Evolutionary conservation across 1,284 basidiomycete species (phyloP).

Genomic region (Erythrobasidium hasegawianum): DNA sequence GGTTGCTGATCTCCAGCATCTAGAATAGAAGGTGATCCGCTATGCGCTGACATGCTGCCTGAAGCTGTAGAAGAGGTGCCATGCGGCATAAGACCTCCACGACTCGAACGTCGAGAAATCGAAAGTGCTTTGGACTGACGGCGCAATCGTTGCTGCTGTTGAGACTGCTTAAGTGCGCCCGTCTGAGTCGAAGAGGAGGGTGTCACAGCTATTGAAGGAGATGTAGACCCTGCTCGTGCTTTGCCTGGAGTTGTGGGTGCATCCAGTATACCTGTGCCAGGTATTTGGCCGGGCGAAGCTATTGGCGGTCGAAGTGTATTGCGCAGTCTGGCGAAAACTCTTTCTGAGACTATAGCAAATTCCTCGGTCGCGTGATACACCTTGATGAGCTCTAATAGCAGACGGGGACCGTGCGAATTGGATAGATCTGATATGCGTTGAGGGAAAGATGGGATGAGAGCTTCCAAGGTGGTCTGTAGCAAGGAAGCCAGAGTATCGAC

Average conservation of each 20-base stretch:
- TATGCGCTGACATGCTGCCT: not conserved
- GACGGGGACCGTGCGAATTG: constrained; percentile 60
- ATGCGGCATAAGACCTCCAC: constrained; percentile 8
- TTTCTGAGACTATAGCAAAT: constrained; percentile 66
- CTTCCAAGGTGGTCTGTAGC: constrained; percentile 71
- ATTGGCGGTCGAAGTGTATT: constrained; percentile 21
- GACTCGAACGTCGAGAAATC: constrained; percentile 49
- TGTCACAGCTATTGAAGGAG: constrained; percentile 54
- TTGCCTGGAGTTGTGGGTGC: not conserved
- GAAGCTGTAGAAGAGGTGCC: not conserved
- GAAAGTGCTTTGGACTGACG: constrained; percentile 31
- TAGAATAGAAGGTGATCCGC: constrained; percentile 12
- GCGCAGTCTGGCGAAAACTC: constrained; percentile 56
- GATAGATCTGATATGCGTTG: constrained; percentile 67
- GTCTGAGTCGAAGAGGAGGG: constrained; percentile 47
- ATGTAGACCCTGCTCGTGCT: constrained; percentile 12
- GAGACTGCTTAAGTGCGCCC: constrained; percentile 22
- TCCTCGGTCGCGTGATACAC: constrained; percentile 71
- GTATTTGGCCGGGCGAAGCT: constrained; percentile 10
- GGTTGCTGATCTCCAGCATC: constrained; percentile 25
- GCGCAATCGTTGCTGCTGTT: constrained; percentile 4
- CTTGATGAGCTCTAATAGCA: constrained; percentile 66
- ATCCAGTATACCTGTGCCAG: not conserved
- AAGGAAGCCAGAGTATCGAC: constrained; percentile 68
- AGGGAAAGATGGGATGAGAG: constrained; percentile 70